phyloP scores from a whole-genome alignment of 192 early-diverging fungal genomes.

The Entophlyctis luteolus region DNA sequence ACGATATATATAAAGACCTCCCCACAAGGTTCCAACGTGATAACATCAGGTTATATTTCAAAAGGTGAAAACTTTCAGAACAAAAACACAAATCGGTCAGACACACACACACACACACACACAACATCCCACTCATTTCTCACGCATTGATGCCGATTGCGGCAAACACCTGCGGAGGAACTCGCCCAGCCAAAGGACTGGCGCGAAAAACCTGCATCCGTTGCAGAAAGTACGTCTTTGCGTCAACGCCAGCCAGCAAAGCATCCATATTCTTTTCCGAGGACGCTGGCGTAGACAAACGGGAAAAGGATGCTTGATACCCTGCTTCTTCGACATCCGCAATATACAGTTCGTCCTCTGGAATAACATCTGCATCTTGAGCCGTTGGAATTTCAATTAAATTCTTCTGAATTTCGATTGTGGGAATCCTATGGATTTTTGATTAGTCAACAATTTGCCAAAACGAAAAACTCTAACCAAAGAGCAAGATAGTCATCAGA shows the following conservation, averaged over 20 bases:
- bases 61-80: not conserved
- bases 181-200: not conserved
- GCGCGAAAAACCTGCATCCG: slow-evolving; percentile 17
- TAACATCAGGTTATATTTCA: too few species aligned
- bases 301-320: slow-evolving; percentile 79
- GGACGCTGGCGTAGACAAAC: slow-evolving; percentile 66
- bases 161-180: not conserved
- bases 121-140: too few species aligned
- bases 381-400: slow-evolving; percentile 60
- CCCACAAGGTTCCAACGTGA: not conserved
- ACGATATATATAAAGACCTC: not conserved
- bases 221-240: slow-evolving; percentile 50
- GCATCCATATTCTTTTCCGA: slow-evolving; percentile 65
- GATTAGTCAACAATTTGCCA: slow-evolving; percentile 19
- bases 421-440: slow-evolving; percentile 43
- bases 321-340: slow-evolving; percentile 77
- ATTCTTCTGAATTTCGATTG: slow-evolving; percentile 48
- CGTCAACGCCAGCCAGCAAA: slow-evolving; percentile 42
- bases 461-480: slow-evolving; percentile 25
- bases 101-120: too few species aligned
- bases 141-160: too few species aligned
- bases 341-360: slow-evolving; percentile 38
- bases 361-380: slow-evolving; percentile 15
- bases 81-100: not conserved
- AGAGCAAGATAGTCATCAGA: slow-evolving; percentile 48